Percentiles rank a stretch among this genome's conserved stretches.
Evolutionary conservation across 2,329 filamentous ascomycete genomes (phyloP).

Genomic region (Talaromyces sp.): DNA sequence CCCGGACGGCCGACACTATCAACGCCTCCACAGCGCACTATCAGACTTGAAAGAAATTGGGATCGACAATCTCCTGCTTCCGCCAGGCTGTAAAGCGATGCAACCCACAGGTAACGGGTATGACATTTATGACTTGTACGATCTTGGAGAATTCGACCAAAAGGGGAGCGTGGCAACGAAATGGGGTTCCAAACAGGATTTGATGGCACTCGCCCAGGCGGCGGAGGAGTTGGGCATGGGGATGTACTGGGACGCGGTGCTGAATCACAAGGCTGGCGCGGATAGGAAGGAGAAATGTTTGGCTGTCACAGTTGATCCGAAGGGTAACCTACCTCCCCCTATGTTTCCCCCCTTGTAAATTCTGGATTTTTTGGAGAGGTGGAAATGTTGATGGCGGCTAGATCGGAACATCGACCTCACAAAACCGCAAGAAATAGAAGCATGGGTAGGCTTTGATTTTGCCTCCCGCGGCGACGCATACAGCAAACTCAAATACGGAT

Average conservation of each 20-base stretch:
- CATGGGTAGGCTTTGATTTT: conserved; percentile 67
- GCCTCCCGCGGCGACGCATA: conserved; percentile 59
- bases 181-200: conserved; percentile 64
- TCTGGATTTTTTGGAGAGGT: neutral
- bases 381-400: neutral
- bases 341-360: neutral
- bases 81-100: conserved; percentile 67
- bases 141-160: conserved; percentile 70
- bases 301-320: conserved; percentile 61
- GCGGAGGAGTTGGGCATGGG: conserved; percentile 56
- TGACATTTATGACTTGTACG: conserved; percentile 67
- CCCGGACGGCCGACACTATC: conserved; percentile 60
- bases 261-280: conserved; percentile 70
- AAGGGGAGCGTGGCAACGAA: conserved; percentile 63
- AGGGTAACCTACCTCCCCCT: conserved; percentile 27
- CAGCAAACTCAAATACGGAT: conserved; percentile 62
- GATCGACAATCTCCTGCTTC: conserved; percentile 64
- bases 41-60: conserved; percentile 58
- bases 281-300: conserved; percentile 62
- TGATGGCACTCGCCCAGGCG: conserved; percentile 51
- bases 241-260: conserved; percentile 66
- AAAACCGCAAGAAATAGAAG: conserved; percentile 60
- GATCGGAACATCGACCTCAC: conserved; percentile 57
- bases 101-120: conserved; percentile 63
- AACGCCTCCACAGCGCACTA: conserved; percentile 52